Evolutionary conservation across 2,329 filamentous ascomycete genomes (phyloP).

Genomic region (Ophiostoma tasmaniense): DNA sequence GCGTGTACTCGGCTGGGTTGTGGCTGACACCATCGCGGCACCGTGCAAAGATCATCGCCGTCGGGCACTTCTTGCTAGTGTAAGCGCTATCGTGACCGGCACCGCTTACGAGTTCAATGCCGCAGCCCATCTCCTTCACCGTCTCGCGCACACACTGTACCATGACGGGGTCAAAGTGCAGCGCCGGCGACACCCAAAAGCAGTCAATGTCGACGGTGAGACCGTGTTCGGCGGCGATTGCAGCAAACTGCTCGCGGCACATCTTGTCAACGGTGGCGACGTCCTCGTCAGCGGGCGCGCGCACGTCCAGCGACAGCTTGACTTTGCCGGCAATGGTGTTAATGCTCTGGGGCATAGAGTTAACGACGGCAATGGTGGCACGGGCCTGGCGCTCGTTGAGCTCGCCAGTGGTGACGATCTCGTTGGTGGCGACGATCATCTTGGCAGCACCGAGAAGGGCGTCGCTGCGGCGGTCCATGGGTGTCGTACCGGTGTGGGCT

Average conservation of each 20-base stretch:
- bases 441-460: slow-evolving; percentile 40
- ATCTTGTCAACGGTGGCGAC: slow-evolving; percentile 46
- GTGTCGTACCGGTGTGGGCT: slow-evolving; percentile 67
- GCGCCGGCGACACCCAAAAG: slow-evolving; percentile 18
- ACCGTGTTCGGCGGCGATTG: slow-evolving; percentile 14
- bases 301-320: slow-evolving; percentile 59
- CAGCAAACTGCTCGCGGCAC: slow-evolving; percentile 15
- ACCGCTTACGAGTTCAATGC: slow-evolving; percentile 26
- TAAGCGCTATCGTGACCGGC: slow-evolving; percentile 48
- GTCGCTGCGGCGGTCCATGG: slow-evolving; percentile 31
- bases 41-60: slow-evolving; percentile 60
- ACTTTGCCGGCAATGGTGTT: slow-evolving; percentile 67
- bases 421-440: slow-evolving; percentile 59
- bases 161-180: slow-evolving; percentile 20
- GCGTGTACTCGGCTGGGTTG: slow-evolving; percentile 54
- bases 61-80: slow-evolving; percentile 51
- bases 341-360: slow-evolving; percentile 56
- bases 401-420: slow-evolving; percentile 43
- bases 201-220: slow-evolving; percentile 13
- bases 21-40: slow-evolving; percentile 56
- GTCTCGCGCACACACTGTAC: slow-evolving; percentile 18
- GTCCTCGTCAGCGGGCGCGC: slow-evolving; percentile 46
- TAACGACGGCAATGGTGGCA: slow-evolving; percentile 61
- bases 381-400: slow-evolving; percentile 44
- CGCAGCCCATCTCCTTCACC: slow-evolving; percentile 2